Conservation (phyloP, 768 basidiomycete genomes). For the Pulveroboletus sp. region DNA sequence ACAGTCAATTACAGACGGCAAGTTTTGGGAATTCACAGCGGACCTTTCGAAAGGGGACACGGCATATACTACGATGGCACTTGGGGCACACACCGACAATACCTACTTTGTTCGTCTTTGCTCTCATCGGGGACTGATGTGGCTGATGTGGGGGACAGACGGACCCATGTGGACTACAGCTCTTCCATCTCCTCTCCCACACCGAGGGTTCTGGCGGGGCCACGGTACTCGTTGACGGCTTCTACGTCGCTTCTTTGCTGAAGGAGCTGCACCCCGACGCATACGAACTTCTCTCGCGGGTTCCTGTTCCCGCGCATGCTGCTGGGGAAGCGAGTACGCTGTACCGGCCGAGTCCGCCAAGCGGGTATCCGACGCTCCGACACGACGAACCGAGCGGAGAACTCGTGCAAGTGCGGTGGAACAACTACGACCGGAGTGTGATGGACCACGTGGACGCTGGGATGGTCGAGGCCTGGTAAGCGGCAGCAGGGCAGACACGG, state of each 20-base stretch:
- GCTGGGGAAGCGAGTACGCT: constrained; percentile 66
- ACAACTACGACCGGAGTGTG: constrained; percentile 88
- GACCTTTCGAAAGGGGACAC: constrained; percentile 89
- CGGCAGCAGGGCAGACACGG: not conserved
- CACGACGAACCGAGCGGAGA: constrained; percentile 59
- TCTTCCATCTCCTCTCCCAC: constrained; percentile 90
- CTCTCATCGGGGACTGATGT: not conserved
- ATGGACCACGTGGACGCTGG: constrained; percentile 56
- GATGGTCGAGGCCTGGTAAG: constrained; percentile 70
- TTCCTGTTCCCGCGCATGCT: constrained; percentile 79
- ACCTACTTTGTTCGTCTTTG: constrained; percentile 43
- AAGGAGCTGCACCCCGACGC: constrained; percentile 64
- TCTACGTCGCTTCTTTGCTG: constrained; percentile 82
- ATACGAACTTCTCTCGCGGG: constrained; percentile 62
- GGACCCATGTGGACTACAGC: constrained; percentile 91
- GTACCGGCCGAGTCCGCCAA: constrained; percentile 52
- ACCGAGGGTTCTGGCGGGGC: constrained; percentile 78
- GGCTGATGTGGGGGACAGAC: constrained; percentile 45
- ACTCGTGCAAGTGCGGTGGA: constrained; percentile 83
- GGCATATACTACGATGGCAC: constrained; percentile 85
- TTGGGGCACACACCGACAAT: constrained; percentile 80
- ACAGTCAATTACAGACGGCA: constrained; percentile 62
- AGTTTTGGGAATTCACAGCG: constrained; percentile 96
- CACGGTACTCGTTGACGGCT: constrained; percentile 93
- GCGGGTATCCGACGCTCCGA: constrained; percentile 66